Evolutionary conservation across 2,329 filamentous ascomycete species (phyloP), one percentile per base, ranked within the genome.

Genomic region (Calonectria ilicicola): DNA sequence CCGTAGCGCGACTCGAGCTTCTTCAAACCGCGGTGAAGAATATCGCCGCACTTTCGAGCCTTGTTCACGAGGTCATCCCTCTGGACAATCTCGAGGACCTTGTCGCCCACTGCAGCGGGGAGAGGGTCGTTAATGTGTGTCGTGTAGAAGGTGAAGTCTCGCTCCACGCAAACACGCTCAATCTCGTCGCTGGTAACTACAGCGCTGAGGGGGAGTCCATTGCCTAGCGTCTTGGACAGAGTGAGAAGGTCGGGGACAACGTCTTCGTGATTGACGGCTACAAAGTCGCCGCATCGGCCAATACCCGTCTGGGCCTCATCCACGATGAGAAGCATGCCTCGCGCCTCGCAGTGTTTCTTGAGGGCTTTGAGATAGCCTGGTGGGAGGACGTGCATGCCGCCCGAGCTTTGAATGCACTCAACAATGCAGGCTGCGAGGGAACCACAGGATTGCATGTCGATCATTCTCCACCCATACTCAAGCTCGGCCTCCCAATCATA

Each of bases 111-210:
- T 0, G 90, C 89, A 0, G 89, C 89, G 0, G 90, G 87, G 0
- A 92, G 81, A 0, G 91, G 90, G 74, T 93, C 91, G 74, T 93
- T 92, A 62, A 91, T 81, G 75, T 92, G 91, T 0, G 91, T 93
- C 0, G 90, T 92, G 74, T 90, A 88, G 77, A 89, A 92, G 21
- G 89, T 83, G 75, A 87, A 92, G 32, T 86, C 87, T 3, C 83
- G 83, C 21, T 90, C 86, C 14, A 82, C 81, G 38, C 86, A 88
- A 2, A 85, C 84, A 3, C 82, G 80, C 49, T 87, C 89, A 56
- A 93, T 90, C 38, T 86, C 84, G 5, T 85, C 83, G 51, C 86
- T 89, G 0, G 91, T 91, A 2, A 89, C 84, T 1, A 93, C 89
- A 0, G 91, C 87, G 62, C 86, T 87, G 4, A 93, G 83, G 1